A percentile compares a stretch with the other conserved stretches of the same genome.
These are phyloP conservation scores for Rachicladosporium sp. DNA, from an alignment of 2,329 filamentous ascomycete genomes.

Conservation along the genomic window DNA sequence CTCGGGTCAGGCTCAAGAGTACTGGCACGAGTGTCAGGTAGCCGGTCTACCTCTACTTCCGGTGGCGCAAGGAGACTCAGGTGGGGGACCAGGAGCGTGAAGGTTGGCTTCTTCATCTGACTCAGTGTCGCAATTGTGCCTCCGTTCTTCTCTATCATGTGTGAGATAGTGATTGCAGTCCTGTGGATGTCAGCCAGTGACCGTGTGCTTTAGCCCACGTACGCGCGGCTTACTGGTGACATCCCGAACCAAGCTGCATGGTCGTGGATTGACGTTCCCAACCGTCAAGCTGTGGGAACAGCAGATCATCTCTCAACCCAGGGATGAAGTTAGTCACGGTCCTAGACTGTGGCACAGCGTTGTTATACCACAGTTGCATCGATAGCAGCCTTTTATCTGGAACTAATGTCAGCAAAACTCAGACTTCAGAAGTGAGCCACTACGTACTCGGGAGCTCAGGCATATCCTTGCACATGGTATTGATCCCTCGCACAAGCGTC, in stretches of 20 bases:
- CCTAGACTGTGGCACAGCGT: slow-evolving; percentile 27
- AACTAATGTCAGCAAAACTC: background rate
- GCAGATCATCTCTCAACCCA: slow-evolving; percentile 18
- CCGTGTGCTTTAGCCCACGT: too few species aligned
- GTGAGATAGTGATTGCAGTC: slow-evolving; percentile 13
- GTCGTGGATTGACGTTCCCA: slow-evolving; percentile 26
- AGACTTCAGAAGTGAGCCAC: background rate
- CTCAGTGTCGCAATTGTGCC: background rate
- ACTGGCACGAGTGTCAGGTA: background rate
- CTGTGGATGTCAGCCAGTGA: slow-evolving; percentile 5
- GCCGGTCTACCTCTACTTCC: background rate
- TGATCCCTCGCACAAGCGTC: slow-evolving; percentile 30
- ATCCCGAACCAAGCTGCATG: slow-evolving; percentile 26
- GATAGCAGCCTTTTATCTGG: slow-evolving; percentile 29
- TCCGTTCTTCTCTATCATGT: background rate
- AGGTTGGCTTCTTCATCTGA: background rate
- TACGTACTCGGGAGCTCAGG: slow-evolving; percentile 31
- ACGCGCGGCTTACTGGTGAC: slow-evolving; percentile 31
- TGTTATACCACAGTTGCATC: slow-evolving; percentile 33
- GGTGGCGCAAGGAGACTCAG: slow-evolving; percentile 1
- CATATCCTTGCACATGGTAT: slow-evolving; percentile 26
- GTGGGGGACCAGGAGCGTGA: slow-evolving; percentile 1
- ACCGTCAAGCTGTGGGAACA: slow-evolving; percentile 26
- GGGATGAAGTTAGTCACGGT: slow-evolving; percentile 29
- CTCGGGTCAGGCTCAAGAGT: too few species aligned